Evolutionary conservation across 2,329 filamentous ascomycete species (phyloP), one percentile per base, ranked within the genome.

Genomic region (Penicillium sp.): DNA sequence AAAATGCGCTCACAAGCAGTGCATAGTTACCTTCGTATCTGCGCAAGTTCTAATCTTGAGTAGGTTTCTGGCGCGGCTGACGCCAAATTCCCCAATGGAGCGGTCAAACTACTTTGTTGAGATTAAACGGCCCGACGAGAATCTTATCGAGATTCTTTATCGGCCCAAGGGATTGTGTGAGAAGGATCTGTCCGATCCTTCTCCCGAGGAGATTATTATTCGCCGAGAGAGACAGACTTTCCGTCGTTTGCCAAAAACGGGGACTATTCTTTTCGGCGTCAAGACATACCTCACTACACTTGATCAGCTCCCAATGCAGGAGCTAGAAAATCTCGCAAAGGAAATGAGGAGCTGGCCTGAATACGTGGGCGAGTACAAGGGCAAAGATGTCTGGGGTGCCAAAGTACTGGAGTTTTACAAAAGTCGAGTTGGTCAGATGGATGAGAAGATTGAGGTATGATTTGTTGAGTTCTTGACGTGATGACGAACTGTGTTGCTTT

Each of bases 141-240:
- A 73, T 37, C 71, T 81, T 24, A 70, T 76, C 0, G 73, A 81
- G 3, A 77, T 80, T 13, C 78, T 85, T 40, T 82, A 82, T 62
- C 79, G 82, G 19, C 78, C 78, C 6, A 77, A 76, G 1, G 76
- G 72, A 0, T 68, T 80, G 22, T 77, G 77, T 10, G 76, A 79
- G 45, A 66, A 80, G 68, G 64, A 76, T 63, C 62, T 77, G 61
- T 44, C n/a, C 12, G 66, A 80, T 64, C 72, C 75, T 8, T 68
- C 68, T 10, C 62, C 77, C 1, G 75, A 77, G 0, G 74, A 82
- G 30, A 78, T 85, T 22, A 72, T 82, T 54, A 74, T 85, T 44
- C 79, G 83, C 4, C 77, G 79, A 22, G 83, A 85, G 66, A 72
- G 80, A 17, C 83, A 85, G 63, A 83, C 80, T 0, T 85, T 85